These are phyloP conservation scores for Torulaspora quercuum DNA, from an alignment of 805 yeast species.

Conservation along the genomic window DNA sequence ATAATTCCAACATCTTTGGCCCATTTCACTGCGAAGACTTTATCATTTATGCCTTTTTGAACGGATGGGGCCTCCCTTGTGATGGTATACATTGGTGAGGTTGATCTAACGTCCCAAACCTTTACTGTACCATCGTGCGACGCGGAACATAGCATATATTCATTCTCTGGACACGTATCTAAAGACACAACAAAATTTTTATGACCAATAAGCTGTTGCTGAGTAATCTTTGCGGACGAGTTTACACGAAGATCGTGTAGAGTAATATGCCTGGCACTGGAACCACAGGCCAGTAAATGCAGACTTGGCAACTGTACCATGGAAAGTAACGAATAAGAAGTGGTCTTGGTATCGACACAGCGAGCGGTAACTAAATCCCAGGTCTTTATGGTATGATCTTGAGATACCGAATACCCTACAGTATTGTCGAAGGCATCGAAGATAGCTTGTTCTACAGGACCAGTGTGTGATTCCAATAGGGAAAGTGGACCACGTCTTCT, in stretches of 20 bases:
- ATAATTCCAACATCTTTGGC: conserved; percentile 71
- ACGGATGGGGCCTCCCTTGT: conserved; percentile 59
- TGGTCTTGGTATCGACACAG: conserved; percentile 81
- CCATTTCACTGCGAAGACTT: conserved; percentile 89
- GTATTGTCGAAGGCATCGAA: conserved; percentile 71
- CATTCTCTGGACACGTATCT: conserved; percentile 70
- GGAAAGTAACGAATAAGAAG: conserved; percentile 81
- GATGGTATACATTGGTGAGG: conserved; percentile 74
- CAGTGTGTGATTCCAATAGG: conserved; percentile 73
- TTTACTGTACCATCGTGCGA: conserved; percentile 96
- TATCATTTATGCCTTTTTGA: conserved; percentile 46
- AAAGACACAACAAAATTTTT: conserved; percentile 83
- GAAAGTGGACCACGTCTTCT: conserved; percentile 81
- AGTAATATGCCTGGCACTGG: conserved; percentile 95
- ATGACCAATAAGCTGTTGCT: conserved; percentile 82
- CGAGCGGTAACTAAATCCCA: conserved; percentile 92
- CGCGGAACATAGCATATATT: conserved; percentile 79
- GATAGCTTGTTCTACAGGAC: conserved; percentile 81
- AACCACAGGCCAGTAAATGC: conserved; percentile 83
- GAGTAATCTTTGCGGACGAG: conserved; percentile 54
- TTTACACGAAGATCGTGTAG: conserved; percentile 83
- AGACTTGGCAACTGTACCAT: conserved; percentile 62
- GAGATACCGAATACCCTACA: conserved; percentile 91
- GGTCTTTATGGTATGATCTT: conserved; percentile 91
- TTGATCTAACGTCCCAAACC: conserved; percentile 93